Base-by-base conservation (phyloP, 345 rosid genomes). In the Eucalyptus cloeziana region DNA sequence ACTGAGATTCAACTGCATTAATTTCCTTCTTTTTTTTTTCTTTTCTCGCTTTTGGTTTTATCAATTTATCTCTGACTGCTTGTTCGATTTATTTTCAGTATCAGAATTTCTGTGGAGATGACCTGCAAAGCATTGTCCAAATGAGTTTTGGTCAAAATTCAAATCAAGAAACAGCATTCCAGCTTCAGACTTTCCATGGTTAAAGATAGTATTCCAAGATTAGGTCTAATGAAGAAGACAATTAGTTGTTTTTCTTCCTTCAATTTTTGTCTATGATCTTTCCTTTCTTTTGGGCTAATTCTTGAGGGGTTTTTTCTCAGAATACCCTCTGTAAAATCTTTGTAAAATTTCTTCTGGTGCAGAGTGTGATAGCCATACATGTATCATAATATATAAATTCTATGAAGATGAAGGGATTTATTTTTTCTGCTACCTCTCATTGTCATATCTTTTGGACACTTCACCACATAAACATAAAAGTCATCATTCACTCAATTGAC, bases 41-140 rank as follows among this genome's bases (percentile, higher is more conserved):
- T 22, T 31, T 16, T 51, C 14, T 81, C 3, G 12, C 21, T 89
- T 24, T 8, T 27, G 50, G 16, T 86, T 31, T 30, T 54, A 43
- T 88, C 25, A 88, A 86, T 40, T 40, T 21, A 15, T 76, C 47
- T 76, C 85, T 76, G 27, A 76, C 85, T 76, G 47, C 85, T 76
- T 6, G 85, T 21, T 76, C 16, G 8, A 40, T 21, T 40, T 76
- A 19, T 88, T 50, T 90, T 43, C 92, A 96, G 97, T 92, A 88
- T 83, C 92, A 91, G 91, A 90, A 91, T 86, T 95, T 95, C 89
- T 90, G 94, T 49, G 97, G 94, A 86, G 98, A 94, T 89, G 98
- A 98, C 88, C 91, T 98, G 87, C 98, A 95, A 86, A 94, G 94
- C 89, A 88, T 98, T 86, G 96, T 97, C 87, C 96, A 94, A 60